Evolutionary conservation across 2,329 filamentous ascomycete species (phyloP).

Genomic region (Trichoderma sp.): DNA sequence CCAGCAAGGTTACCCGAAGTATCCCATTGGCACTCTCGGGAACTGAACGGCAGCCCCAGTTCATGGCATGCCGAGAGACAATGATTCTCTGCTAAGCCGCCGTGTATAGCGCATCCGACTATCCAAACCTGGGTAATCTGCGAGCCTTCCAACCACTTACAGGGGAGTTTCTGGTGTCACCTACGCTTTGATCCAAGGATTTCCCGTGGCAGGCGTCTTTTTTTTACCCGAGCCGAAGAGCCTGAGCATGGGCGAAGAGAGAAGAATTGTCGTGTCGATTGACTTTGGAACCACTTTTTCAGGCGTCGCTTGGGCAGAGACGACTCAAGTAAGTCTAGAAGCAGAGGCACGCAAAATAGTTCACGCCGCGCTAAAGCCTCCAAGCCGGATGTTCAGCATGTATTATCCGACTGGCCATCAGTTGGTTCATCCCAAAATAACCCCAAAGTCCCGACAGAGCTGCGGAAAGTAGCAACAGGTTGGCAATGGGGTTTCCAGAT

Average conservation of each 20-base stretch:
- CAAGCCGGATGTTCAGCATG: conserved; percentile 39
- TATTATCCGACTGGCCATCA: conserved; percentile 46
- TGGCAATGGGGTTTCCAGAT: conserved; percentile 52
- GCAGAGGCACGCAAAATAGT: conserved; percentile 6
- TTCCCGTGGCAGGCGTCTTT: neutral
- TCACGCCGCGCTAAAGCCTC: conserved; percentile 26
- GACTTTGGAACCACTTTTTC: conserved; percentile 58
- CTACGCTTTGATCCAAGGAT: neutral
- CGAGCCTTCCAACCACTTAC: neutral
- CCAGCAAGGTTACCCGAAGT: neutral
- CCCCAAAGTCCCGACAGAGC: conserved; percentile 48
- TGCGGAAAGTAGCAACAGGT: conserved; percentile 40
- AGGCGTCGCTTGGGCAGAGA: conserved; percentile 51
- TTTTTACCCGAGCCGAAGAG: conserved; percentile 17
- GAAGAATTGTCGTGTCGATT: conserved; percentile 50
- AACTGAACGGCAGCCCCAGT: conserved; percentile 7
- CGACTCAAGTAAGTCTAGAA: conserved; percentile 33
- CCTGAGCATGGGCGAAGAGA: conserved; percentile 29
- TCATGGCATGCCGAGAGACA: conserved; percentile 2
- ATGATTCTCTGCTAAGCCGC: conserved; percentile 14
- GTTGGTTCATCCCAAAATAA: conserved; percentile 32
- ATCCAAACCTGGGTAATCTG: neutral
- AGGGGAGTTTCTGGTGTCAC: neutral
- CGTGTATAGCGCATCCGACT: neutral
- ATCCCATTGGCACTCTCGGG: conserved; percentile 10